Conservation (phyloP, 371 early-diverging fungal genomes). For the Phascolomyces articulosus region DNA sequence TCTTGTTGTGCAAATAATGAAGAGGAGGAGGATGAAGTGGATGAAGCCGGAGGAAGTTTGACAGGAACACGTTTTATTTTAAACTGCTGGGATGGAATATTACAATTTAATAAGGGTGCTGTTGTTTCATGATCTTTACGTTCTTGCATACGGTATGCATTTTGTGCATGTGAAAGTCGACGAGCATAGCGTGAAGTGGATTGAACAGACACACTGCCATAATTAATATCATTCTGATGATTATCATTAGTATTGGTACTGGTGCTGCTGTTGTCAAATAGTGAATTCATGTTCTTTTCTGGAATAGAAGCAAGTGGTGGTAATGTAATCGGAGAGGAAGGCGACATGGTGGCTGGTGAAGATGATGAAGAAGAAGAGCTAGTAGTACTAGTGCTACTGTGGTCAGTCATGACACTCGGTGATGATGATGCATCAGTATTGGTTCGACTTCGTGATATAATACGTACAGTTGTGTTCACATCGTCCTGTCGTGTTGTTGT, state of each 20-base stretch:
- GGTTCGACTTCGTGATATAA: neutral
- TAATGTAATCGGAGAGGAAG: neutral
- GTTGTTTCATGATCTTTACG: neutral
- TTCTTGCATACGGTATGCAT: neutral
- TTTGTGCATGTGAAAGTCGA: slow-evolving; percentile 14
- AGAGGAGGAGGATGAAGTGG: too few relatives aligned
- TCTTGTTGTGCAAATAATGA: neutral
- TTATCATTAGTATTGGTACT: too few relatives aligned
- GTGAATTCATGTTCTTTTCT: neutral
- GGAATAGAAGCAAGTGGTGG: neutral
- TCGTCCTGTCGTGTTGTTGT: neutral
- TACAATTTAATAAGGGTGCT: neutral
- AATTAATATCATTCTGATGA: neutral
- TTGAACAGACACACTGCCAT: slow-evolving; percentile 25
- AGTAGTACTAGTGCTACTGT: neutral
- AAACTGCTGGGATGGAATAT: neutral
- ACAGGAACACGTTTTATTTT: slow-evolving; percentile 14
- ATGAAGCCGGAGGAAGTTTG: neutral
- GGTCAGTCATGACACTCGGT: neutral
- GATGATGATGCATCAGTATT: neutral
- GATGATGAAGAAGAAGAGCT: neutral
- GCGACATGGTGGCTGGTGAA: slow-evolving; percentile 1
- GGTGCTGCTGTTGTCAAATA: neutral
- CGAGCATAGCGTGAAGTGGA: slow-evolving; percentile 21
- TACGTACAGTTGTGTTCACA: neutral